Evolutionary conservation across 495 filamentous ascomycete genomes (phyloP).

Genomic region (Lasiosphaeriaceae sp.): DNA sequence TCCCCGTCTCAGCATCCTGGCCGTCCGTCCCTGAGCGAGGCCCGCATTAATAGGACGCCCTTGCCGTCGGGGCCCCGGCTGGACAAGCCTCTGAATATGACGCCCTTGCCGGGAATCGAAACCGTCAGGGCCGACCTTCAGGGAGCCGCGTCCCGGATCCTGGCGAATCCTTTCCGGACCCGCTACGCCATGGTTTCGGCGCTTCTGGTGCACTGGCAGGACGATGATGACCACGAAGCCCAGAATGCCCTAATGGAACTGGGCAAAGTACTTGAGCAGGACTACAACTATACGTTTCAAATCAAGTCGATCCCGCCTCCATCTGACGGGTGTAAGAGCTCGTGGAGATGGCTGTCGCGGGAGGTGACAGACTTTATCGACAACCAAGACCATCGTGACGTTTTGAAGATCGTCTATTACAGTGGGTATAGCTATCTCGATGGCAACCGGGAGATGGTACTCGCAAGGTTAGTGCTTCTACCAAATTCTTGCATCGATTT

Average conservation of each 20-base stretch:
- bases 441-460: constrained; percentile 42
- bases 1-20: constrained; percentile 27
- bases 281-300: constrained; percentile 40
- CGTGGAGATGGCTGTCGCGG: constrained; percentile 40
- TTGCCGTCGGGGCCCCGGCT: constrained; percentile 43
- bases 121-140: constrained; percentile 38
- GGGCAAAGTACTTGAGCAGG: constrained; percentile 35
- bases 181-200: constrained; percentile 41
- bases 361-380: constrained; percentile 42
- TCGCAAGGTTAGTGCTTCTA: constrained; percentile 37
- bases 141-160: constrained; percentile 35
- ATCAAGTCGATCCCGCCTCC: constrained; percentile 39
- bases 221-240: constrained; percentile 36
- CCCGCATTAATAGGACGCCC: constrained; percentile 42
- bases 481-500: not conserved
- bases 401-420: constrained; percentile 47
- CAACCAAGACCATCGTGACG: constrained; percentile 41
- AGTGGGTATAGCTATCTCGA: constrained; percentile 45
- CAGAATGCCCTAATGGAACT: constrained; percentile 35
- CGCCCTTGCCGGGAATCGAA: constrained; percentile 35
- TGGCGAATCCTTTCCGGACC: constrained; percentile 36
- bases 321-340: constrained; percentile 35
- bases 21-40: constrained; percentile 33
- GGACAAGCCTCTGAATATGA: constrained; percentile 33
- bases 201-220: constrained; percentile 46